Evolutionary conservation across 768 basidiomycete genomes (phyloP), one percentile per base, ranked within the genome.

Genomic region (Pulveroboletus sp.): DNA sequence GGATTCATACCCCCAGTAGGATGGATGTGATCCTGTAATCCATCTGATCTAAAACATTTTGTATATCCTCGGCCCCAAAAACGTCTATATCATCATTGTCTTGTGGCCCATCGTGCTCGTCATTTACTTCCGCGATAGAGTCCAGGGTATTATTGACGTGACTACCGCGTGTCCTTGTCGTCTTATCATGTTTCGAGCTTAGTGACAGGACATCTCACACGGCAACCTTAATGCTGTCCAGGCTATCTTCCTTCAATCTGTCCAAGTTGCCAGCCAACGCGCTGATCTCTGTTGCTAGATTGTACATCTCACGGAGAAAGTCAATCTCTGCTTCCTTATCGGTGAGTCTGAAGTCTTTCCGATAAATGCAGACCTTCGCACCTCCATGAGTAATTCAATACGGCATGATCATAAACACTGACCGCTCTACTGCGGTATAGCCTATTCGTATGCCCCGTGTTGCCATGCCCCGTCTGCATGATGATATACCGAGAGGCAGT

Each of bases 271-370:
- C 5, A 0, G 33, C 24, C 32, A 53, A 14, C 15, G 3, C 38
- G 6, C 1, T 5, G 8, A 57, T n/a, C 18, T 35, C 10, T 13
- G 38, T 38, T 2, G 31, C 38, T 5, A 57, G 42, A 43, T 58
- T 58, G 30, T 47, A 58, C 56, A 57, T 53, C 37, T 53, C 56
- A 1, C 43, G 28, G 18, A 57, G 38, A 18, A 57, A 53, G 28
- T 54, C 27, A 1, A 38, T 32, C 24, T 28, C 30, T 6, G 39
- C 17, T 0, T 37, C 15, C 5, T 9, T 13, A 0, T 4, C n/a
- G 8, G 9, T 39, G 24, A 57, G 46, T 8, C 38, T 8, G 8
- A 48, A 52, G 14, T 35, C 8, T 26, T 36, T 48, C n/a, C 14
- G 35, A 14, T 17, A 7, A 14, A 57, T 48, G 21, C n/a, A 52